Evolutionary conservation across 2,329 filamentous ascomycete genomes (phyloP), one percentile per base, ranked within the genome.

Genomic region (Calonectria hawksworthii): DNA sequence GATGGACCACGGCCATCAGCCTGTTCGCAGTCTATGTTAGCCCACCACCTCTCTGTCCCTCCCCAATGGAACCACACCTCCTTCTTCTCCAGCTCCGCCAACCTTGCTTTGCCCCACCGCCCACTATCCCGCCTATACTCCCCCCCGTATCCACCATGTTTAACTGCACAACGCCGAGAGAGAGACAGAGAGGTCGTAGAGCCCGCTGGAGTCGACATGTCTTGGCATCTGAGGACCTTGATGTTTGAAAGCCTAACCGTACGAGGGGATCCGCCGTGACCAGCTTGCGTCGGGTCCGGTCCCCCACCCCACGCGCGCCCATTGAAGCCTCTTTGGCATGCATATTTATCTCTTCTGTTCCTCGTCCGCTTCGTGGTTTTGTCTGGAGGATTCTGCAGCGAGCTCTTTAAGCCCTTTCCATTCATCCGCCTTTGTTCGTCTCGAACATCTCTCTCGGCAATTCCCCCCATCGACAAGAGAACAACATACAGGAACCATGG

Each of bases 401-500:
- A 34, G 54, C 32, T 61, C 32, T 38, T 38, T 34, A 61, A 61
- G 54, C 54, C 41, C 10, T n/a, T 47, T 61, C 32, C 11, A 41
- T 21, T 21, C 38, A 14, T 38, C 54, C 18, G 54, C n/a, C 30
- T 34, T 61, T 36, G 21, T 59, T 32, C 18, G 32, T 23, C 54
- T 38, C 30, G 21, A 2, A 38, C 9, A 38, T n/a, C 11, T 38
- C 54, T n/a, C 54, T 34, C 32, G 52, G 30, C 52, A 59, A n/a
- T n/a, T n/a, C n/a, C 21, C 4, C 21, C 30, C 16, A 21, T 36
- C 32, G 32, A 38, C 21, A 16, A 61, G 30, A 36, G 36, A 23
- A 54, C 7, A 38, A 47, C 32, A 63, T n/a, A 41, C 64, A 21
- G 64, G 47, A 54, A 77, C 50, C 75, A 79, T 80, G 79, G 61